A percentile compares a stretch with the other conserved stretches of the same genome.
Conservation (phyloP, 2,329 filamentous ascomycete species). For the Apiospora aurea region DNA sequence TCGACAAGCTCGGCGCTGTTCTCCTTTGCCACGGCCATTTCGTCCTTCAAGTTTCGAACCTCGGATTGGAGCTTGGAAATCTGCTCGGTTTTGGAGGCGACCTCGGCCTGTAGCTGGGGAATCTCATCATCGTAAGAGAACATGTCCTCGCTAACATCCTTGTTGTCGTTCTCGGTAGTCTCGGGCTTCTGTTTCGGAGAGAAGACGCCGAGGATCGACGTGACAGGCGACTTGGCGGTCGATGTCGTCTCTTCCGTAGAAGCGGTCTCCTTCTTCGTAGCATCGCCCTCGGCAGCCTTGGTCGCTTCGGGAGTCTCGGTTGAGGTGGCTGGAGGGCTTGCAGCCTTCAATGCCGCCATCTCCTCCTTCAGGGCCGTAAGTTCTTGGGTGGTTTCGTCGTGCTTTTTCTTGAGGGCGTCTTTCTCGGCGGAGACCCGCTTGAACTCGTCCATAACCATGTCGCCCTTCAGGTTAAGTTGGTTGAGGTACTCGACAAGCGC, state of each 20-base stretch:
- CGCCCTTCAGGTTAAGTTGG: conserved; percentile 82
- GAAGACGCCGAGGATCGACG: conserved; percentile 57
- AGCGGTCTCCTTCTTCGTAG: conserved; percentile 34
- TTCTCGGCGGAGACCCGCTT: conserved; percentile 85
- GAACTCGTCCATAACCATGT: conserved; percentile 94
- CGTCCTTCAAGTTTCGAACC: conserved; percentile 71
- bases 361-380: conserved; percentile 70
- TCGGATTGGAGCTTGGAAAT: conserved; percentile 74
- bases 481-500: conserved; percentile 89
- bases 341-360: conserved; percentile 56
- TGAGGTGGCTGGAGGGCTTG: conserved; percentile 35
- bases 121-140: conserved; percentile 93
- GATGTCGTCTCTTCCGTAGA: conserved; percentile 31
- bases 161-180: conserved; percentile 44
- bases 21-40: conserved; percentile 75
- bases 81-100: conserved; percentile 74
- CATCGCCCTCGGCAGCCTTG: conserved; percentile 41
- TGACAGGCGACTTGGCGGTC: conserved; percentile 53
- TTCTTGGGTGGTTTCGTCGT: conserved; percentile 71
- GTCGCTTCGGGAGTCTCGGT: conserved; percentile 27
- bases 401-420: conserved; percentile 79
- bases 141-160: conserved; percentile 69
- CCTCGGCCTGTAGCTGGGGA: conserved; percentile 77
- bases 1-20: conserved; percentile 71
- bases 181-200: conserved; percentile 54